These are phyloP conservation scores for Russula sp. DNA, from an alignment of 768 basidiomycete genomes.

Conservation along the genomic window DNA sequence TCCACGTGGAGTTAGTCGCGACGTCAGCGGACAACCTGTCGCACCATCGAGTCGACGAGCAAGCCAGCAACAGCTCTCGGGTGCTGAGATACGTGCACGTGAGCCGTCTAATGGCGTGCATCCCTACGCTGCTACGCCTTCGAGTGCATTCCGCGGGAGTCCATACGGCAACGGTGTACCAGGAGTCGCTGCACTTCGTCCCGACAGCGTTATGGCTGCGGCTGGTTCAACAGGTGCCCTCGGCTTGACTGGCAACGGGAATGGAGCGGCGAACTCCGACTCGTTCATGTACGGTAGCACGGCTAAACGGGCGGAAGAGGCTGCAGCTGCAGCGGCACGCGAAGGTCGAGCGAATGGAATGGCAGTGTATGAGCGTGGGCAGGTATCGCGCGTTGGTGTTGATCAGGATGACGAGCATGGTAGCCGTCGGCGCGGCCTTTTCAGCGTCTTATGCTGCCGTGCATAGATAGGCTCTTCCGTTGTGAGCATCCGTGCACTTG, in stretches of 20 bases:
- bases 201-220: constrained; percentile 33
- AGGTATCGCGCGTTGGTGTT: constrained; percentile 52
- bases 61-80: constrained; percentile 49
- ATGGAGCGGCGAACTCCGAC: constrained; percentile 46
- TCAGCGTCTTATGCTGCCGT: constrained; percentile 63
- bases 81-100: constrained; percentile 31
- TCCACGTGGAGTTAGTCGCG: constrained; percentile 45
- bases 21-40: constrained; percentile 58
- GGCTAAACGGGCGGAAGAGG: constrained; percentile 47
- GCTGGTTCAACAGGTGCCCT: constrained; percentile 31
- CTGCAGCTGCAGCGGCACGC: constrained; percentile 33
- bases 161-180: constrained; percentile 47
- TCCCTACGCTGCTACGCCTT: constrained; percentile 65
- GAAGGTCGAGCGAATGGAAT: constrained; percentile 44
- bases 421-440: constrained; percentile 53
- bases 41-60: constrained; percentile 59
- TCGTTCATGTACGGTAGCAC: constrained; percentile 60
- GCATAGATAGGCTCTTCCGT: constrained; percentile 33
- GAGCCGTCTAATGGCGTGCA: constrained; percentile 45
- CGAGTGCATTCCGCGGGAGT: constrained; percentile 48
- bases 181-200: constrained; percentile 29
- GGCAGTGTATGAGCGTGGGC: constrained; percentile 62
- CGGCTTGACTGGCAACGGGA: constrained; percentile 10
- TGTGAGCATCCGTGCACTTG: not conserved
- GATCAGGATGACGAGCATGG: constrained; percentile 58